Evolutionary conservation across 208 protist species (phyloP).

Genomic region (Trichomonas tenax): DNA sequence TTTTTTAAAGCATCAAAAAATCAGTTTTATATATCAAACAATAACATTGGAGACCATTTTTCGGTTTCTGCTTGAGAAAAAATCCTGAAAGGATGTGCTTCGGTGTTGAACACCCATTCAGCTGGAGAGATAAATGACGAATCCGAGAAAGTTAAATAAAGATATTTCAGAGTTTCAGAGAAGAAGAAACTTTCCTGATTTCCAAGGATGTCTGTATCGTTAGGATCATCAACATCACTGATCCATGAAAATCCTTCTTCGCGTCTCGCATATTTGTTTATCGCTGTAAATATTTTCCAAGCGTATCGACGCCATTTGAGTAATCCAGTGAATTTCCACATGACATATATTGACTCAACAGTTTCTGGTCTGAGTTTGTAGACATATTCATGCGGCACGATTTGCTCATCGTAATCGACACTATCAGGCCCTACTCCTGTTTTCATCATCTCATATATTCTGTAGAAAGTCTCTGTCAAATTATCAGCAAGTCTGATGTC

Average conservation of each 20-base stretch:
- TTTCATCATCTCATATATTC: no score
- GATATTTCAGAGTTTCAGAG: constrained; percentile 68
- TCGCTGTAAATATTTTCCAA: constrained; percentile 53
- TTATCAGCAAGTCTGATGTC: neutral
- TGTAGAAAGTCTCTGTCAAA: neutral
- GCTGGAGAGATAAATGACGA: constrained; percentile 51
- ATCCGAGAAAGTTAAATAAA: constrained; percentile 58
- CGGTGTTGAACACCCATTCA: constrained; percentile 69
- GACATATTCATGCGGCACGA: neutral
- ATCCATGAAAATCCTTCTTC: constrained; percentile 40
- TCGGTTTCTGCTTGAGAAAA: neutral
- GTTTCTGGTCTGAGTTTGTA: constrained; percentile 45
- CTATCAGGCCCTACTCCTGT: neutral
- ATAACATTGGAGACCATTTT: neutral
- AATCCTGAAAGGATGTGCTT: constrained; percentile 55
- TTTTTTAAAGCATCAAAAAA: no score
- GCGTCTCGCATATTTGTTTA: constrained; percentile 41
- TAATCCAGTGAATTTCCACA: constrained; percentile 38
- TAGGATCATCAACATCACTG: constrained; percentile 25
- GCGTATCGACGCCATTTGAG: constrained; percentile 53
- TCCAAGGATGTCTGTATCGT: constrained; percentile 1
- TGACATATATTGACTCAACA: constrained; percentile 28
- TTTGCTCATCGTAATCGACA: neutral
- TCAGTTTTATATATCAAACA: no score
- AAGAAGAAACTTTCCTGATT: constrained; percentile 69